Base-by-base conservation (phyloP, 805 yeast genomes). In the Schwanniomyces polymorphus region DNA sequence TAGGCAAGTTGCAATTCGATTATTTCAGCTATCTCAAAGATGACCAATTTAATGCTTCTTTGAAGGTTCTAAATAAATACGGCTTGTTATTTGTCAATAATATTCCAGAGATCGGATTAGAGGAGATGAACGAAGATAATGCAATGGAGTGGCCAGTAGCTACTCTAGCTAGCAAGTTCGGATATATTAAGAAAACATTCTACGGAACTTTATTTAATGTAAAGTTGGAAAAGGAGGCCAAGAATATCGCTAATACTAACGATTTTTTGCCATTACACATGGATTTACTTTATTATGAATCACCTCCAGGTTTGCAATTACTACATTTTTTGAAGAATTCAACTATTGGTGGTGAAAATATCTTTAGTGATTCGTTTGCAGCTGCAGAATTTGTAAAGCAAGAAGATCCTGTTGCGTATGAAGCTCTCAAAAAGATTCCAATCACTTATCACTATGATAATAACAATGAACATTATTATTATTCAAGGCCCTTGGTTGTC, bases 251-350 rank as follows among this genome's bases (percentile, higher is more conserved):
- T 4, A 80, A 85, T 57, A 84, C 94, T 4, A 72, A 76, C 42
- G 74, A 73, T 7, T 79, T 79, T 54, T 72, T 88, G 35, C 91
- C 91, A 2, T 70, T 87, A 42, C 95, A 87, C 56, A 87, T 85
- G 86, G 94, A 88, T 58, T 71, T 87, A 23, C 72, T 83, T 40
- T 87, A 86, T 65, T 82, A 86, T 58, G 91, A 87, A 60, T 81
- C 90, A 9, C 91, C 91, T 2, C 95, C 95, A 1, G 92, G 92
- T 0, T 66, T 87, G 38, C 91, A 87, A 62, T 61, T 85, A 34
- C 70, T 87, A 38, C 94, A 87, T 55, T 75, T 80, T 44, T 75
- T 82, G 31, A 64, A 73, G 41, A 80, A 81, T 55, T 67, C 78
- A 10, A 79, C 85, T 9, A 54, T 55, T 8, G 91, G 89, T 10